These are phyloP conservation scores for Acmispon strigosus DNA, from an alignment of 306 rosid genomes.

Conservation along the genomic window DNA sequence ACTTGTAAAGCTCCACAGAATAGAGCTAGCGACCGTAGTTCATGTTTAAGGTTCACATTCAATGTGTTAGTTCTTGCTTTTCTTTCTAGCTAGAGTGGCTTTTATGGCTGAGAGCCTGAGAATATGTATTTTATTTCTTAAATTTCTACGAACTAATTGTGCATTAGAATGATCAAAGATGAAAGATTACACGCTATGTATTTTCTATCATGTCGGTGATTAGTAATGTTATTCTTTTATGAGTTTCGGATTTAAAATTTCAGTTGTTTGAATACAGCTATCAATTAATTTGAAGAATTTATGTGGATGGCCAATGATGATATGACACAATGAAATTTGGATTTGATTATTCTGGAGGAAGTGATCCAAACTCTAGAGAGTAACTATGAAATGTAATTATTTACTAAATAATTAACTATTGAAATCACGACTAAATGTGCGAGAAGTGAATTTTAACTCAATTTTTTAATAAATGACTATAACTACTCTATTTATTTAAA, in stretches of 20 bases:
- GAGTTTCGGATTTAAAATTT: slow-evolving; percentile 13
- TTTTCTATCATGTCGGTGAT: slow-evolving; percentile 37
- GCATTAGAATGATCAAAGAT: slow-evolving; percentile 19
- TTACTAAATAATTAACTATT: too few relatives aligned
- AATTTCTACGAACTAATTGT: slow-evolving; percentile 21
- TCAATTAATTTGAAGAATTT: slow-evolving; percentile 18
- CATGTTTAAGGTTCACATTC: background rate
- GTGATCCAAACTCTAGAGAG: background rate
- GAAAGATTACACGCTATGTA: background rate
- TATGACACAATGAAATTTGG: background rate
- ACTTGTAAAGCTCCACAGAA: background rate
- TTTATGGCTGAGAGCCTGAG: background rate
- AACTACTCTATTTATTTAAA: too few relatives aligned
- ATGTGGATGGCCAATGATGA: slow-evolving; percentile 2
- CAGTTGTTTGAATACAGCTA: slow-evolving; percentile 43
- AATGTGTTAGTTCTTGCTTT: background rate
- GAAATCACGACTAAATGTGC: too few relatives aligned
- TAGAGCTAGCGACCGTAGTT: slow-evolving; percentile 15
- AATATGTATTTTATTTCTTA: background rate
- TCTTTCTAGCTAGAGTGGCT: background rate
- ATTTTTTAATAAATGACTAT: too few relatives aligned
- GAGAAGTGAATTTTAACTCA: too few relatives aligned
- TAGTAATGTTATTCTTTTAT: background rate
- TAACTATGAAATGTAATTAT: too few relatives aligned
- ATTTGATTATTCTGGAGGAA: background rate